Percentiles rank a stretch among this genome's conserved stretches.
Conservation (phyloP, 495 filamentous ascomycete species). For the Aspergillus carlsbadensis region DNA sequence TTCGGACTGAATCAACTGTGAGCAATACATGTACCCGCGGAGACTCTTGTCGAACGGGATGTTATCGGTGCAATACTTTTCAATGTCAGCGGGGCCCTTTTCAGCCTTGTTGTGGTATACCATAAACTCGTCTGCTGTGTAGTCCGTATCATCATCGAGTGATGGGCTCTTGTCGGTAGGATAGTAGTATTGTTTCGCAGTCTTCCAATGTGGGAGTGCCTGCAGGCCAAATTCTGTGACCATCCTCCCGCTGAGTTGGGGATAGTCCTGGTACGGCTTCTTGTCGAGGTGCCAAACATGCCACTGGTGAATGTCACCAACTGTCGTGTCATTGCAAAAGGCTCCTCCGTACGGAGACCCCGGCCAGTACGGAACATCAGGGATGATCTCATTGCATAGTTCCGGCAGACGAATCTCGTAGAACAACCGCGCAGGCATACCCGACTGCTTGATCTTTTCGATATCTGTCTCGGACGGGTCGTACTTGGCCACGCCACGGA, state of each 20-base stretch:
- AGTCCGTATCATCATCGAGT: slow-evolving; percentile 63
- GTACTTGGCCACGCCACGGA: too few species aligned
- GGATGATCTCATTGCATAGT: slow-evolving; percentile 58
- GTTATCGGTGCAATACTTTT: too few species aligned
- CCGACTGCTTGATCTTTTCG: slow-evolving; percentile 55
- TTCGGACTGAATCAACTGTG: slow-evolving; percentile 89
- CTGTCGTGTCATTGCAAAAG: slow-evolving; percentile 70
- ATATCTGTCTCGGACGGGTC: too few species aligned
- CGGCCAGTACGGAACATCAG: slow-evolving; percentile 69
- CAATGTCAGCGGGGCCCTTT: slow-evolving; percentile 49
- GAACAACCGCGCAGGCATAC: slow-evolving; percentile 89
- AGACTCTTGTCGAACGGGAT: slow-evolving; percentile 39
- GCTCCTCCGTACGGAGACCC: slow-evolving; percentile 74
- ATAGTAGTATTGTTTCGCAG: slow-evolving; percentile 79
- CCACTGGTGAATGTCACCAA: slow-evolving; percentile 97
- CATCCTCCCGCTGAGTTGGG: slow-evolving; percentile 84
- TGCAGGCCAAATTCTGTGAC: slow-evolving; percentile 97
- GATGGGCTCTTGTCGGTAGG: slow-evolving; percentile 75
- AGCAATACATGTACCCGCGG: slow-evolving; percentile 70
- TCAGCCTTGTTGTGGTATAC: slow-evolving; percentile 91
- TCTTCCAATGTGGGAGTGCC: slow-evolving; percentile 71
- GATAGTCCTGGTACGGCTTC: slow-evolving; percentile 76
- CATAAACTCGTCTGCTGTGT: too few species aligned
- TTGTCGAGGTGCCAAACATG: slow-evolving; percentile 93
- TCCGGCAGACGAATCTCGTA: slow-evolving; percentile 88